Evolutionary conservation across 345 rosid species (phyloP).

Genomic region (Corchorus capsularis): DNA sequence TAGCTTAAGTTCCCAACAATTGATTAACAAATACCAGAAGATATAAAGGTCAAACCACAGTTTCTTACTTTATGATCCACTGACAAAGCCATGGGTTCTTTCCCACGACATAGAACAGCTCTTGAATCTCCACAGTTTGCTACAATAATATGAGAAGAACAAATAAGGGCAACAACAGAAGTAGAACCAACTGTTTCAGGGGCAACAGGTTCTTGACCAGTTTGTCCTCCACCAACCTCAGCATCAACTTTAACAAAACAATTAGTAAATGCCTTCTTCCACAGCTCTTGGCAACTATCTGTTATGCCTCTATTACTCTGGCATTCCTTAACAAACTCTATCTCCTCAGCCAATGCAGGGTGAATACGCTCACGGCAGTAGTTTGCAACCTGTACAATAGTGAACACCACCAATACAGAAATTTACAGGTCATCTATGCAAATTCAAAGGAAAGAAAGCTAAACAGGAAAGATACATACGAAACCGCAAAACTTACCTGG

Average conservation of each 20-base stretch:
- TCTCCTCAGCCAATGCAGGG: slow-evolving; percentile 67
- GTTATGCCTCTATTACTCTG: slow-evolving; percentile 43
- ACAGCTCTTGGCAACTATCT: slow-evolving; percentile 69
- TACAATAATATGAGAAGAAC: slow-evolving; percentile 84
- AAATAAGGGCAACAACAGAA: slow-evolving; percentile 81
- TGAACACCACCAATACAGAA: slow-evolving; percentile 15
- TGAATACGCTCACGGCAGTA: slow-evolving; percentile 79
- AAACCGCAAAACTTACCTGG: slow-evolving; percentile 49
- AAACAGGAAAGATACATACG: slow-evolving; percentile 1
- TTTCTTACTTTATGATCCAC: slow-evolving; percentile 86
- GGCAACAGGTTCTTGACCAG: slow-evolving; percentile 59
- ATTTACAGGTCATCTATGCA: slow-evolving; percentile 1
- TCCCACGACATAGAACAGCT: slow-evolving; percentile 93
- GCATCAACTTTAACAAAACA: slow-evolving; percentile 78
- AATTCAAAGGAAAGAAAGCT: neutral
- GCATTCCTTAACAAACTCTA: slow-evolving; percentile 48
- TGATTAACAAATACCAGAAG: slow-evolving; percentile 6
- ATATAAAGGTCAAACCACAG: neutral
- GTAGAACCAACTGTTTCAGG: slow-evolving; percentile 99
- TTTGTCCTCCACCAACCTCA: slow-evolving; percentile 75
- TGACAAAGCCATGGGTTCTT: slow-evolving; percentile 87
- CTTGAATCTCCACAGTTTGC: slow-evolving; percentile 98
- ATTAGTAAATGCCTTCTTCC: slow-evolving; percentile 72
- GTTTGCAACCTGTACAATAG: slow-evolving; percentile 73
- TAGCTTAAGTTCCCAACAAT: neutral